phyloP scores from a whole-genome alignment of 805 yeast species.

The Priceomyces carsonii region DNA sequence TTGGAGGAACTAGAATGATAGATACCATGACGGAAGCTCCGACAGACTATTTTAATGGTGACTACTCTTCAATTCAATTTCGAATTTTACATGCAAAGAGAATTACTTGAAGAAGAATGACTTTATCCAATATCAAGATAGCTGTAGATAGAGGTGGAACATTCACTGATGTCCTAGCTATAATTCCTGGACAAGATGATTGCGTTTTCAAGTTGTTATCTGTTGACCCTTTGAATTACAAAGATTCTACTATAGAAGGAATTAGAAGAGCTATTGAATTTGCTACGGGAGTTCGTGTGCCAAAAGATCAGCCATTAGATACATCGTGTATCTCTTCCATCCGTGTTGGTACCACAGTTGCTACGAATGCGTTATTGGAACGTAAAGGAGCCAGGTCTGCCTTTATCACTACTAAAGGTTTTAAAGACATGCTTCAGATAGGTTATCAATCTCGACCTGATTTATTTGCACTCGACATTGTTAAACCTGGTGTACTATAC shows the following conservation, averaged over 20 bases:
- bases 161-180: constrained; percentile 64
- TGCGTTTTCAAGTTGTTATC: constrained; percentile 31
- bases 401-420: constrained; percentile 21
- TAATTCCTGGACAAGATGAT: neutral
- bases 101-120: too few species aligned
- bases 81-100: too few species aligned
- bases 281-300: constrained; percentile 23
- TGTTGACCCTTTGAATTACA: constrained; percentile 18
- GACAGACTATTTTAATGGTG: too few species aligned
- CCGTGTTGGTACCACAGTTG: constrained; percentile 33
- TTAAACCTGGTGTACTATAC: constrained; percentile 17
- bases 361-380: constrained; percentile 24
- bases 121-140: too few species aligned
- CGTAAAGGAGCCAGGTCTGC: constrained; percentile 21
- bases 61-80: too few species aligned
- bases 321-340: constrained; percentile 18
- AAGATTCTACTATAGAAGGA: constrained; percentile 21
- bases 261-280: constrained; percentile 18
- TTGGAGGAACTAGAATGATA: too few species aligned
- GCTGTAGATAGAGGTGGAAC: constrained; percentile 74
- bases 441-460: constrained; percentile 24
- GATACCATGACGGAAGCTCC: too few species aligned
- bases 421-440: constrained; percentile 19
- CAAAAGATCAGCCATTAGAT: constrained; percentile 15
- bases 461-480: constrained; percentile 17